Percentiles rank a stretch among this genome's conserved stretches.
phyloP scores from a whole-genome alignment of 306 rosid genomes.

The Cucurbita argyrosperma region DNA sequence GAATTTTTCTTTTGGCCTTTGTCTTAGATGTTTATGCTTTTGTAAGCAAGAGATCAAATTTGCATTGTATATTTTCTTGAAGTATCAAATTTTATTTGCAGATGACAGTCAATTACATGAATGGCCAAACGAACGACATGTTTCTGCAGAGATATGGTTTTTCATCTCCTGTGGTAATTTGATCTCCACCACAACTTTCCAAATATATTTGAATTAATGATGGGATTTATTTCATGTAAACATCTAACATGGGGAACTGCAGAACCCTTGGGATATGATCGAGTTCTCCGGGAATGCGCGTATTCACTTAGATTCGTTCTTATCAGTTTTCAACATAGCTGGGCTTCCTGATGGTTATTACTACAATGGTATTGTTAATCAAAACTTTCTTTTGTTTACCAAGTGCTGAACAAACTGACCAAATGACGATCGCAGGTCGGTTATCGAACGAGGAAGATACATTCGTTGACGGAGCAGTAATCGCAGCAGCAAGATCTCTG shows the following conservation, averaged over 20 bases:
- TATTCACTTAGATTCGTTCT: constrained; percentile 84
- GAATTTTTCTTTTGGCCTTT: background rate
- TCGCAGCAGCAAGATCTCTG: constrained; percentile 66
- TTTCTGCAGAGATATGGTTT: constrained; percentile 85
- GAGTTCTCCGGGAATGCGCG: constrained; percentile 58
- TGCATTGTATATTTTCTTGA: background rate
- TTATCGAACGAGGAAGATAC: constrained; percentile 41
- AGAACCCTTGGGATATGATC: constrained; percentile 88
- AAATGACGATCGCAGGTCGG: constrained; percentile 31
- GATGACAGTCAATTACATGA: constrained; percentile 82
- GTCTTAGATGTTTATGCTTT: background rate
- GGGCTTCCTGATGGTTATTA: constrained; percentile 84
- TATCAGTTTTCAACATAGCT: constrained; percentile 79
- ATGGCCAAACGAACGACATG: constrained; percentile 40
- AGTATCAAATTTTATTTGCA: constrained; percentile 15
- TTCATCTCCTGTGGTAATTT: constrained; percentile 73
- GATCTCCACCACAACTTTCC: background rate
- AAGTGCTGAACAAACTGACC: background rate
- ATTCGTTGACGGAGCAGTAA: constrained; percentile 77
- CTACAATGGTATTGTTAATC: constrained; percentile 42
- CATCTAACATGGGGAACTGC: constrained; percentile 15
- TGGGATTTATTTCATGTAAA: background rate
- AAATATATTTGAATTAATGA: background rate
- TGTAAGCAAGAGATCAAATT: background rate
- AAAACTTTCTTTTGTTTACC: background rate